Evolutionary conservation across 257 asterid species (phyloP), one percentile per base, ranked within the genome.

Genomic region (Jasminum sambac): DNA sequence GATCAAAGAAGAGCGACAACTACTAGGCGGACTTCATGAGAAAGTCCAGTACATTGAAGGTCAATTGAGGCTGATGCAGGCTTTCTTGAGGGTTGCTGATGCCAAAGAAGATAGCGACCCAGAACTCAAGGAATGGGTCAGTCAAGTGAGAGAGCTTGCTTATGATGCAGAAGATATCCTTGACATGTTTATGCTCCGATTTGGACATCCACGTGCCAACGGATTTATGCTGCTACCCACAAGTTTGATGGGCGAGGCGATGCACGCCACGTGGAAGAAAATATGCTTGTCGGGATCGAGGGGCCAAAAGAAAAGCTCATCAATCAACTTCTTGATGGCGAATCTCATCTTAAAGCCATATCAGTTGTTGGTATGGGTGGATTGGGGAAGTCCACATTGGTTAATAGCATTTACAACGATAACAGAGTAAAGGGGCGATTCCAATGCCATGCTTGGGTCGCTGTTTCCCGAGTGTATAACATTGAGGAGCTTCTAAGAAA

Each of bases 141-240:
- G 52, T 6, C 85, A 80, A 69, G 82, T 85, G 1, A 75, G 80
- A 26, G 86, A 81, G 12, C 74, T 69, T 24, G 78, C 85, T 1
- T 71, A 79, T 10, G 90, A 78, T 48, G 44, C 44, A 2, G 44
- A 40, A 11, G 44, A 40, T 5, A 5, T 40, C 12, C 44, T 40
- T 5, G 44, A 74, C 70, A n/a, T 71, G 39, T 77, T 65, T 48
- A 24, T 68, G 5, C 73, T 83, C 43, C 74, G 58, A 8, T 67
- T 65, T 25, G 17, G 38, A 0, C 52, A 16, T 30, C 52, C 14
- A 14, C 75, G 11, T 21, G n/a, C 8, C 0, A 23, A 26, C 19
- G 78, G 74, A 67, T 66, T 55, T 11, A 6, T 8, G 11, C 44
- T 1, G 12, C 12, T 8, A 40, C 1, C 44, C 44, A 6, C 36